Conservation (phyloP, 805 yeast species). For the Candida nitratophila region DNA sequence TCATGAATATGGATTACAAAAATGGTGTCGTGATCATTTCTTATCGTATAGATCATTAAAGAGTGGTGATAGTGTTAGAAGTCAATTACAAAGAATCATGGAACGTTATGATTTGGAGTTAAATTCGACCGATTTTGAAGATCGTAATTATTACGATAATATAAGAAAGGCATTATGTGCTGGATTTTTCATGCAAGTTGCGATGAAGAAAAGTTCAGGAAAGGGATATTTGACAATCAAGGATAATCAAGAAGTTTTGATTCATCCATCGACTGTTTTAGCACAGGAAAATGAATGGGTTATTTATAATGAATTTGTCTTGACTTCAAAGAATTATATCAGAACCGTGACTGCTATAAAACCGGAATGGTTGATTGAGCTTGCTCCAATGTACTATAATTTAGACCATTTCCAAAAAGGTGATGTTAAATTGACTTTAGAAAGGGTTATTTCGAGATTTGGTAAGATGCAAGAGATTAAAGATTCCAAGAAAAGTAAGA, state of each 20-base stretch:
- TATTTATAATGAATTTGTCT: constrained; percentile 88
- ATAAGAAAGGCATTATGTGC: constrained; percentile 79
- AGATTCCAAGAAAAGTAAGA: constrained; percentile 7
- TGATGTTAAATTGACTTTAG: constrained; percentile 64
- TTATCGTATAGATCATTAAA: constrained; percentile 76
- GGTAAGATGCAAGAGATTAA: constrained; percentile 32
- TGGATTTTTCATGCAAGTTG: constrained; percentile 99
- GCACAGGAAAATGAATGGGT: constrained; percentile 92
- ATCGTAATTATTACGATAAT: constrained; percentile 61
- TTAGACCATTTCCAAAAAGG: constrained; percentile 58
- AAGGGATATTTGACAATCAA: constrained; percentile 87
- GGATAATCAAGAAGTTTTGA: constrained; percentile 91
- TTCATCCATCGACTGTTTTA: constrained; percentile 90
- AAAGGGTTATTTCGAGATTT: constrained; percentile 45
- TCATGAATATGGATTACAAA: constrained; percentile 50
- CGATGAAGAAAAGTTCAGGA: constrained; percentile 77
- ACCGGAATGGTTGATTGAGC: constrained; percentile 88
- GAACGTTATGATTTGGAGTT: constrained; percentile 69
- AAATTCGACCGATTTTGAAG: constrained; percentile 59
- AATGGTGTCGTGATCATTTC: constrained; percentile 91
- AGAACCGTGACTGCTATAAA: constrained; percentile 87
- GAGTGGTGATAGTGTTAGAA: constrained; percentile 81
- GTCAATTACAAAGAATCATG: constrained; percentile 80
- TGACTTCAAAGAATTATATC: constrained; percentile 88
- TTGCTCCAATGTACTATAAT: constrained; percentile 68